phyloP scores from a whole-genome alignment of 805 yeast species.

The Grigorovia yakushimaensis region DNA sequence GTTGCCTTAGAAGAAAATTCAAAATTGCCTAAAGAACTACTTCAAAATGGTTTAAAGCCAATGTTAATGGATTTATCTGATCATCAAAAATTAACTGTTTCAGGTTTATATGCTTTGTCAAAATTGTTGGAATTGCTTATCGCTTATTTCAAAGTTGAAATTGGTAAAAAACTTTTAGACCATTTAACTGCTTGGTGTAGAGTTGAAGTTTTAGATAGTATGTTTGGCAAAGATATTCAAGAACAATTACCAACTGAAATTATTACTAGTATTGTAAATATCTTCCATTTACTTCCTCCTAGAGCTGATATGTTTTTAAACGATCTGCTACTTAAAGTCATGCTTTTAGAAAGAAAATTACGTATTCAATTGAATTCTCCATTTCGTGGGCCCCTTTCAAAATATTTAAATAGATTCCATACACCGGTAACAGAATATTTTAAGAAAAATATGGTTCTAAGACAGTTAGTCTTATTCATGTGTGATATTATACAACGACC shows the following conservation, averaged over 20 bases:
- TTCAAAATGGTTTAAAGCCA: slow-evolving; percentile 93
- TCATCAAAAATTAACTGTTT: slow-evolving; percentile 78
- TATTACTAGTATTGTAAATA: slow-evolving; percentile 80
- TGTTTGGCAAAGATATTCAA: slow-evolving; percentile 71
- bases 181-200: slow-evolving; percentile 96
- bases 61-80: slow-evolving; percentile 92
- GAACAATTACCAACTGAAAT: slow-evolving; percentile 77
- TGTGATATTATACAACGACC: slow-evolving; percentile 25
- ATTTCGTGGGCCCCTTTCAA: slow-evolving; percentile 82
- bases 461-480: slow-evolving; percentile 42
- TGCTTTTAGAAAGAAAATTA: slow-evolving; percentile 69
- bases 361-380: slow-evolving; percentile 84
- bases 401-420: slow-evolving; percentile 75
- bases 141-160: slow-evolving; percentile 92
- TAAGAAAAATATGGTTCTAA: slow-evolving; percentile 50
- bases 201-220: slow-evolving; percentile 60
- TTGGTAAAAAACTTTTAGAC: slow-evolving; percentile 85
- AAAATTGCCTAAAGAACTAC: slow-evolving; percentile 82
- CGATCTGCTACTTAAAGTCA: slow-evolving; percentile 67
- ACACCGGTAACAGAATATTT: slow-evolving; percentile 65
- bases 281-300: slow-evolving; percentile 85
- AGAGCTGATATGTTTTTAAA: slow-evolving; percentile 88
- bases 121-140: slow-evolving; percentile 75
- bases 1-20: slow-evolving; percentile 76
- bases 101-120: slow-evolving; percentile 87